Base-by-base conservation (phyloP, 768 basidiomycete genomes). In the Collybiopsis confluens region DNA sequence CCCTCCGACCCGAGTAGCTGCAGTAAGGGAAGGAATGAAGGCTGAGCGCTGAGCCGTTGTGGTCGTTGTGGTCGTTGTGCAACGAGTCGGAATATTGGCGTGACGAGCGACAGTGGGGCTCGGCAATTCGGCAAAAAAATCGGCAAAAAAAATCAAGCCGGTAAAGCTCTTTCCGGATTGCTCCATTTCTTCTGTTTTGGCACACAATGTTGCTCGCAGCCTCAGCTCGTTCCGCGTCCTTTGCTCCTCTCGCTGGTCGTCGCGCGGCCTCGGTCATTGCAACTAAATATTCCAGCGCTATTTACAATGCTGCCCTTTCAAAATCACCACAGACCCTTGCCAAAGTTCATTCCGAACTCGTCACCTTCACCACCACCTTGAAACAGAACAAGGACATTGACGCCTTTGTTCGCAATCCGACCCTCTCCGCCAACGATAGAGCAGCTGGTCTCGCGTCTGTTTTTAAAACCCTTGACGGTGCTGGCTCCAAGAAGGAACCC, bases 321-420 rank as follows among this genome's bases (percentile, higher is more conserved):
- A 89, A 88, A 73, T 94, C 92, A 2, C 85, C 91, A 23, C 81
- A 84, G 66, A 80, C 82, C 44, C 87, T 98, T 70, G 84, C 70
- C 71, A 86, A 88, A 67, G 90, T 98, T 63, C 90, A 94, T 70
- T 65, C 83, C 45, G 97, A 98, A 67, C 83, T 98, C 59, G 73
- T 71, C 62, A 70, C 72, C 60, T 81, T 98, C 68, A 75, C 84
- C 59, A 77, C 77, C 65, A 75, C 85, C 67, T 80, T 98, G 69
- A 77, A 81, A 65, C 72, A 77, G 35, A 77, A 80, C 55, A 76
- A 86, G 54, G 83, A 86, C 61, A 69, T 93, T 61, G 73, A 71
- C 55, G 68, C 81, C 3, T 91, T 96, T 73, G 76, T 99, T 65
- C 70, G 72, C 60, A 98, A 99, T 78, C 97, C 97, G 42, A 95